Conservation (phyloP, 192 early-diverging fungal genomes). For the Backusella luteola region DNA sequence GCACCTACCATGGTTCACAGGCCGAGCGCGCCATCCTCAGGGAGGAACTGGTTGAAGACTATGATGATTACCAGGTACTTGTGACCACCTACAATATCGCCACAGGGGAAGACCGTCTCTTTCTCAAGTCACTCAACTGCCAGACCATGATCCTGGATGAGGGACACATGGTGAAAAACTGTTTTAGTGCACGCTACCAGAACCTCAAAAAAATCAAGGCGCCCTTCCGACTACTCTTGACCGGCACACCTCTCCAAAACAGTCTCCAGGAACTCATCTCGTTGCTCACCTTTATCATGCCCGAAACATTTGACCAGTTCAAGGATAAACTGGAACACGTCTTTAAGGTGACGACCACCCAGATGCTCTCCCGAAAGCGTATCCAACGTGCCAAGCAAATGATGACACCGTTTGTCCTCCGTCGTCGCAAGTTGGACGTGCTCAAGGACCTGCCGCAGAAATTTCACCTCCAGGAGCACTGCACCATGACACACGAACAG, state of each 20-base stretch:
- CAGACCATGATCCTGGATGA: constrained; percentile 83
- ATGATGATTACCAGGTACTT: constrained; percentile 56
- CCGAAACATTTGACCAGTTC: constrained; percentile 65
- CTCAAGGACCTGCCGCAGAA: constrained; percentile 65
- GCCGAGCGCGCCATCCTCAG: constrained; percentile 54
- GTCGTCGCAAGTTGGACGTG: constrained; percentile 76
- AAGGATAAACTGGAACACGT: constrained; percentile 51
- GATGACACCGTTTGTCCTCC: constrained; percentile 87
- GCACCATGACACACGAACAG: constrained; percentile 51
- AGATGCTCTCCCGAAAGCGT: constrained; percentile 54
- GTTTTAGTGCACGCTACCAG: constrained; percentile 73
- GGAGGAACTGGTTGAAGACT: constrained; percentile 47
- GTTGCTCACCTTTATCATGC: constrained; percentile 86
- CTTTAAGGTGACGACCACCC: constrained; percentile 59
- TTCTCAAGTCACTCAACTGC: constrained; percentile 64
- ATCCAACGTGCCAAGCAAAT: constrained; percentile 78
- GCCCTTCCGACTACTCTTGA: constrained; percentile 68
- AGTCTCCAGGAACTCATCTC: constrained; percentile 86
- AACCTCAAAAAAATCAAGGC: constrained; percentile 62
- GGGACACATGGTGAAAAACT: constrained; percentile 92
- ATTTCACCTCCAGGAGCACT: constrained; percentile 48
- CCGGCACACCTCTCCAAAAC: constrained; percentile 87
- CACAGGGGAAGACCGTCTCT: constrained; percentile 69
- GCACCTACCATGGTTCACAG: constrained; percentile 59
- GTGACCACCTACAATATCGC: constrained; percentile 86